A percentile compares a stretch with the other conserved stretches of the same genome.
Conservation (phyloP, 2,329 filamentous ascomycete genomes). For the Xylariomycetidae sp. region DNA sequence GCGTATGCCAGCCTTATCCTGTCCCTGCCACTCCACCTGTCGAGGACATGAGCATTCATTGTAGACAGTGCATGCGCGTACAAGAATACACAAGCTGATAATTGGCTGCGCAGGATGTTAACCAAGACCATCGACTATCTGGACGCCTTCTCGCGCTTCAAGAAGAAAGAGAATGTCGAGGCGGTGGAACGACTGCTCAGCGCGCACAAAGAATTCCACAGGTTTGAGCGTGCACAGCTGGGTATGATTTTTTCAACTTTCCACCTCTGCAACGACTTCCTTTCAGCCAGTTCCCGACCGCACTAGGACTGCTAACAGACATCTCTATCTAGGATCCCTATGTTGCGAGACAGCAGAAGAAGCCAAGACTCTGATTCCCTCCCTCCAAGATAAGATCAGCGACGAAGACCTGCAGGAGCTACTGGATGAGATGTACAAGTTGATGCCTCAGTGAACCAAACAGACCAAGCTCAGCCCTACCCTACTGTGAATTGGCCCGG, state of each 20-base stretch:
- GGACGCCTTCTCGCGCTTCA: slow-evolving; percentile 92
- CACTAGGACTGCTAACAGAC: too few species aligned
- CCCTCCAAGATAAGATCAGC: slow-evolving; percentile 78
- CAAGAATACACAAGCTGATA: slow-evolving; percentile 1
- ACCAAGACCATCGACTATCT: slow-evolving; percentile 89
- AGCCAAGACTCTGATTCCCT: slow-evolving; percentile 93
- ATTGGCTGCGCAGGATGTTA: slow-evolving; percentile 58
- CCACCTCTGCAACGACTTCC: neutral
- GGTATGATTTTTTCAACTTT: slow-evolving; percentile 48
- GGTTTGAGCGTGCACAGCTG: slow-evolving; percentile 90
- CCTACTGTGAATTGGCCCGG: too few species aligned
- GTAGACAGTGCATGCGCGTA: too few species aligned
- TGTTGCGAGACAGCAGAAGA: slow-evolving; percentile 93
- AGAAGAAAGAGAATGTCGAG: slow-evolving; percentile 89
- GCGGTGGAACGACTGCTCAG: slow-evolving; percentile 86
- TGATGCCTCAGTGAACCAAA: slow-evolving; percentile 37
- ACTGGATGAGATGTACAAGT: slow-evolving; percentile 84
- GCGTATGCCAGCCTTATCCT: slow-evolving; percentile 52
- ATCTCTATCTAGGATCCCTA: slow-evolving; percentile 83
- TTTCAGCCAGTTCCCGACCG: too few species aligned
- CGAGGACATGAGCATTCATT: neutral
- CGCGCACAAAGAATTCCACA: slow-evolving; percentile 72
- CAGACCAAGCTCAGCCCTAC: too few species aligned
- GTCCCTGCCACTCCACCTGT: neutral
- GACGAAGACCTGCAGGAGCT: slow-evolving; percentile 86